phyloP scores from a whole-genome alignment of 2,329 filamentous ascomycete genomes.

The Metarhizium brunneum region DNA sequence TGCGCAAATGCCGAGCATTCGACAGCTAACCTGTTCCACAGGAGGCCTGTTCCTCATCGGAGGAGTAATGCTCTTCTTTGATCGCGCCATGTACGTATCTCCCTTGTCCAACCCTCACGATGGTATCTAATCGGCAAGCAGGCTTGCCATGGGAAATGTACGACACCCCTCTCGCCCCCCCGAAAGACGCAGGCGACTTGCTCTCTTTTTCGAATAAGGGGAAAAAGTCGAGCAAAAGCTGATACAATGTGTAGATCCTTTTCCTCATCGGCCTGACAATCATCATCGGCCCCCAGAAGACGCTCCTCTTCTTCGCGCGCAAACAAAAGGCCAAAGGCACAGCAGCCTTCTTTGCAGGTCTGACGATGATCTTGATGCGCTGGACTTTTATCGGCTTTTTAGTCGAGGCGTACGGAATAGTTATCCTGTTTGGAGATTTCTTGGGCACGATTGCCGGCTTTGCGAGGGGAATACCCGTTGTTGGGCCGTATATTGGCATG shows the following conservation, averaged over 20 bases:
- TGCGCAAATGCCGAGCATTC: constrained; percentile 10
- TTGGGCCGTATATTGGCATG: constrained; percentile 77
- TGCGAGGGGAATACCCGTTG: constrained; percentile 70
- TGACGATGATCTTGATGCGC: constrained; percentile 74
- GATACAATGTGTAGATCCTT: constrained; percentile 59
- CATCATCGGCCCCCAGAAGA: constrained; percentile 89
- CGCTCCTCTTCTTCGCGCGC: constrained; percentile 86
- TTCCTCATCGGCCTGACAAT: constrained; percentile 95
- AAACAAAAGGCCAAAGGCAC: constrained; percentile 89
- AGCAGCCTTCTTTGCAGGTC: constrained; percentile 74
- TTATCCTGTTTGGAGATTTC: constrained; percentile 93
- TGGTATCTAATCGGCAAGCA: constrained; percentile 23
- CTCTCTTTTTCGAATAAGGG: constrained; percentile 6
- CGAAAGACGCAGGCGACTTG: constrained; percentile 2
- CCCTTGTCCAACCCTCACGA: constrained; percentile 9
- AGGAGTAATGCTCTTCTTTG: constrained; percentile 95
- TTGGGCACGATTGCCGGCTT: constrained; percentile 86
- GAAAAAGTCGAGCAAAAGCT: constrained; percentile 2
- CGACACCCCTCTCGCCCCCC: constrained; percentile 13
- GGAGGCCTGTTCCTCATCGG: constrained; percentile 92
- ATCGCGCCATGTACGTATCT: constrained; percentile 73
- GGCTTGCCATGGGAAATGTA: constrained; percentile 97
- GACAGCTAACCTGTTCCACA: constrained; percentile 25
- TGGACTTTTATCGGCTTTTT: constrained; percentile 90
- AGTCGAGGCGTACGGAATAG: constrained; percentile 86